Conservation (phyloP, 1,139 yeast genomes). For the Hemisphaericaspora xylofermentans region DNA sequence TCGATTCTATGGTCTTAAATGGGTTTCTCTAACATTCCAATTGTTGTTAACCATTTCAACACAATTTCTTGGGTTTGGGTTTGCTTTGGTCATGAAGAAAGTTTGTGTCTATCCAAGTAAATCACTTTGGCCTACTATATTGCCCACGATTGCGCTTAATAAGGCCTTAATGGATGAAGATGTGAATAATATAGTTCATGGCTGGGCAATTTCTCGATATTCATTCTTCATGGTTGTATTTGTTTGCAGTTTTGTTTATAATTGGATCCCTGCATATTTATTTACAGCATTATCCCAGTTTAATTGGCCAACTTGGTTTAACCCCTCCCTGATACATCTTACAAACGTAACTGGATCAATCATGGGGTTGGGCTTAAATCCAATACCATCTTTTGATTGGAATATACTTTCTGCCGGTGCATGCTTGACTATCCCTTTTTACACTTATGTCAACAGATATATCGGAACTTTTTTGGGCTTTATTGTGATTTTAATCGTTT, state of each 20-base stretch:
- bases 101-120: conserved; percentile 46
- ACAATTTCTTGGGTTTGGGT: conserved; percentile 48
- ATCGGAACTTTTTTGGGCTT: conserved; percentile 37
- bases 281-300: conserved; percentile 43
- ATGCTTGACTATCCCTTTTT: conserved; percentile 45
- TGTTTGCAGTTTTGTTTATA: conserved; percentile 35
- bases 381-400: conserved; percentile 48
- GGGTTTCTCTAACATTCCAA: conserved; percentile 45
- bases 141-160: conserved; percentile 47
- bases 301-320: conserved; percentile 52
- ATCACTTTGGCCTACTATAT: conserved; percentile 47
- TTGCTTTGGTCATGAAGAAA: conserved; percentile 45
- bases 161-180: conserved; percentile 40
- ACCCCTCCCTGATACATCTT: conserved; percentile 39
- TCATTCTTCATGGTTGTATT: conserved; percentile 38
- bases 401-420: conserved; percentile 38
- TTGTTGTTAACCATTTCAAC: conserved; percentile 39
- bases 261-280: conserved; percentile 45
- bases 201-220: conserved; percentile 44
- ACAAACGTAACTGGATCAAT: conserved; percentile 39
- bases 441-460: conserved; percentile 37
- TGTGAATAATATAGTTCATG: conserved; percentile 28
- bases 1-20: conserved; percentile 42
- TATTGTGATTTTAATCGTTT: conserved; percentile 28
- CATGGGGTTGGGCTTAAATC: conserved; percentile 44